Conservation (phyloP, 2,329 filamentous ascomycete genomes). For the Clarireedia homoeocarpa region DNA sequence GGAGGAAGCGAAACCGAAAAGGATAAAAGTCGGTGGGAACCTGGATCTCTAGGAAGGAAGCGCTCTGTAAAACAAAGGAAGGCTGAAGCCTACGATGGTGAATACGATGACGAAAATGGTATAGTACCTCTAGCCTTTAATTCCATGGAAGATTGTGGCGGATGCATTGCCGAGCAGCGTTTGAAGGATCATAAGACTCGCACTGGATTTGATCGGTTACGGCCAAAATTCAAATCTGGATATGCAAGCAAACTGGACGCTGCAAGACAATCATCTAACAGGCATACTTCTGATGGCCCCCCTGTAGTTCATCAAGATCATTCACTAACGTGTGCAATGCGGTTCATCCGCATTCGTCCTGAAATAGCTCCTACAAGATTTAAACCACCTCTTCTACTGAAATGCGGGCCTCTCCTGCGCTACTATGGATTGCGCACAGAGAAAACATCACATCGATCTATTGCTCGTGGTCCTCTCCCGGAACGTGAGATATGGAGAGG, state of each 20-base stretch:
- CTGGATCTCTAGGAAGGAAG: constrained; percentile 36
- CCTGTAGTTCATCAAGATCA: constrained; percentile 14
- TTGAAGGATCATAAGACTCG: neutral
- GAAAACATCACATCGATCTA: constrained; percentile 33
- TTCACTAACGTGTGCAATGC: constrained; percentile 30
- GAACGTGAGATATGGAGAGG: constrained; percentile 86
- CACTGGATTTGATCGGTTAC: constrained; percentile 3
- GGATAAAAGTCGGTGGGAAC: constrained; percentile 67
- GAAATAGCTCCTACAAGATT: constrained; percentile 56
- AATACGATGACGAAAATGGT: constrained; percentile 57
- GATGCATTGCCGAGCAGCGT: constrained; percentile 14
- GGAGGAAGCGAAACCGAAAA: constrained; percentile 35
- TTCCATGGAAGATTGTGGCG: constrained; percentile 12
- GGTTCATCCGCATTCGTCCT: constrained; percentile 29
- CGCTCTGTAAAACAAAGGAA: constrained; percentile 33
- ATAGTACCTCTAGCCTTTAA: constrained; percentile 26
- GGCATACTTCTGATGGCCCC: neutral
- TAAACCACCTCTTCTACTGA: constrained; percentile 74
- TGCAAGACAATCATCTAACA: constrained; percentile 4
- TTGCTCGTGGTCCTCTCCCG: constrained; percentile 26
- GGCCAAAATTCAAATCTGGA: constrained; percentile 8
- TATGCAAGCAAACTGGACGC: constrained; percentile 9
- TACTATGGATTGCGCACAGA: constrained; percentile 78
- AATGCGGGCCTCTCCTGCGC: constrained; percentile 82
- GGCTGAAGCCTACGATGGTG: constrained; percentile 58